Evolutionary conservation across 331 rosid species (phyloP).

Genomic region (Dryas integrifolia): DNA sequence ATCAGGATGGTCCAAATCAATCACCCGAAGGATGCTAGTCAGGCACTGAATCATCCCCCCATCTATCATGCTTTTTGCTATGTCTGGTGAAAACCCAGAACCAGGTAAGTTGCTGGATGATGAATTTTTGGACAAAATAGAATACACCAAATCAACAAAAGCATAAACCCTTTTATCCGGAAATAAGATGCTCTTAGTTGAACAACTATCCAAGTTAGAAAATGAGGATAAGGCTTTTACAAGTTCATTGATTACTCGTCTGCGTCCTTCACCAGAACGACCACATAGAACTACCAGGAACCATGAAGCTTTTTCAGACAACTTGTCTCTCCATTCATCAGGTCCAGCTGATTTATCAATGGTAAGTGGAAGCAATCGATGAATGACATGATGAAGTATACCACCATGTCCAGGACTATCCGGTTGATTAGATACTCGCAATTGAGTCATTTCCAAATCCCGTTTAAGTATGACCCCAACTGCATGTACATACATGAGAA

Average conservation of each 20-base stretch:
- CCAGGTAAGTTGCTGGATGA: slow-evolving; percentile 89
- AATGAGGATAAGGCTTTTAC: slow-evolving; percentile 65
- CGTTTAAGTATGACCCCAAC: slow-evolving; percentile 89
- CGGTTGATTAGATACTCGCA: slow-evolving; percentile 66
- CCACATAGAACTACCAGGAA: slow-evolving; percentile 89
- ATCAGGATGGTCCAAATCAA: slow-evolving; percentile 98
- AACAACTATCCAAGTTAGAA: slow-evolving; percentile 61
- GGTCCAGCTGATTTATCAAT: slow-evolving; percentile 90
- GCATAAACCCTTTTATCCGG: slow-evolving; percentile 92
- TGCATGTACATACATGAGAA: slow-evolving; percentile 91
- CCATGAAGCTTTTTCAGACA: slow-evolving; percentile 94
- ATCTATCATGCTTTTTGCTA: slow-evolving; percentile 96
- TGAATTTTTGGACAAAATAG: slow-evolving; percentile 85
- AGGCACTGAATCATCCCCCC: slow-evolving; percentile 89
- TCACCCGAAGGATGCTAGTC: slow-evolving; percentile 77
- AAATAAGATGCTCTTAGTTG: slow-evolving; percentile 49
- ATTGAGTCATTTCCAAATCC: slow-evolving; percentile 85
- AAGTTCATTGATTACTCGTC: slow-evolving; percentile 81
- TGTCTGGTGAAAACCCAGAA: slow-evolving; percentile 91
- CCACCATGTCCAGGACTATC: slow-evolving; percentile 66
- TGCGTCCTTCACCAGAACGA: slow-evolving; percentile 95
- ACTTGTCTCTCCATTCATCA: slow-evolving; percentile 92
- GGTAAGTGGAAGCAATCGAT: slow-evolving; percentile 72
- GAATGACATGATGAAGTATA: slow-evolving; percentile 71
- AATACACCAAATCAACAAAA: slow-evolving; percentile 77